Conservation (phyloP, 345 rosid species). For the Gynandropsis gynandra region DNA sequence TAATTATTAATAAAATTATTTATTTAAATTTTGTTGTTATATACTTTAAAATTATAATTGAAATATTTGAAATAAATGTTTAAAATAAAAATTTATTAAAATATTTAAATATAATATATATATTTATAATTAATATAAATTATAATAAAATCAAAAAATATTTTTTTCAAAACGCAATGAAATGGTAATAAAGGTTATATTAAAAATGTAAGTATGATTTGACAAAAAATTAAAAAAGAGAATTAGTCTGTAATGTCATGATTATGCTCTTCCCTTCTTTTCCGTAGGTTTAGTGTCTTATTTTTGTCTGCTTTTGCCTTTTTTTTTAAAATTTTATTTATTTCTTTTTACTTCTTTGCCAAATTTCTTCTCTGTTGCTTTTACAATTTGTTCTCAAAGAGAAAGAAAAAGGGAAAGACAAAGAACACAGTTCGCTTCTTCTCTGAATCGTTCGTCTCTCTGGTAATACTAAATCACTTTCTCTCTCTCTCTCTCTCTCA, state of each 20-base stretch:
- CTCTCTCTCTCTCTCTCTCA: neutral
- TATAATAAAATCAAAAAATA: no score
- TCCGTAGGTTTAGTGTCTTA: conserved; percentile 16
- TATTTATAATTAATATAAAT: no score
- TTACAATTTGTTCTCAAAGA: conserved; percentile 18
- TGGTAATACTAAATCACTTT: neutral
- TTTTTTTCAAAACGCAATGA: no score
- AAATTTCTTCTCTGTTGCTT: conserved; percentile 15
- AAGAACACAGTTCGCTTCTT: conserved; percentile 7
- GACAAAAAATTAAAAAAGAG: neutral
- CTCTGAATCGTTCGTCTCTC: neutral
- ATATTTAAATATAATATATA: no score
- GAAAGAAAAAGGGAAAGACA: neutral
- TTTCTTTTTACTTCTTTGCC: conserved; percentile 13
- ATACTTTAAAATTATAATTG: no score
- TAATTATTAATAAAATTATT: no score
- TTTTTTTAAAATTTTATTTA: no score
- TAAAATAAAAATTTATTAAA: no score
- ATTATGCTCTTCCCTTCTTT: conserved; percentile 20
- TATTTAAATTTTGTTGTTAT: no score
- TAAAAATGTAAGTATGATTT: conserved; percentile 1
- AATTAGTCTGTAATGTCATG: conserved; percentile 8
- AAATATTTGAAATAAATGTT: no score
- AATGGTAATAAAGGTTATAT: neutral
- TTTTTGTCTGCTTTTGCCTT: conserved; percentile 20